Conservation (phyloP, 148 eudicot genomes). For the Spergularia marina region DNA sequence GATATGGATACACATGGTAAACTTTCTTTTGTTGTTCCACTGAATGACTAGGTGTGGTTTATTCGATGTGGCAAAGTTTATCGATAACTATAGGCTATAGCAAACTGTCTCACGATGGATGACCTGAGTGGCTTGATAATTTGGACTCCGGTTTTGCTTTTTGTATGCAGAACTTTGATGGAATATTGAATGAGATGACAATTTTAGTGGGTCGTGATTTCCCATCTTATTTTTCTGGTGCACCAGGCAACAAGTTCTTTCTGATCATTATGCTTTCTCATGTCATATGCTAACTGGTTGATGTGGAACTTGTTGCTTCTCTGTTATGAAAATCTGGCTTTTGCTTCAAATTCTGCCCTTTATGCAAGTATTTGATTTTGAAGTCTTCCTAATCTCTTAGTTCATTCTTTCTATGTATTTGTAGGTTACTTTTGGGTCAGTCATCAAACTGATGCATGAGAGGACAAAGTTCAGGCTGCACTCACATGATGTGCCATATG, state of each 20-base stretch:
- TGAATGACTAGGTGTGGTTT: no score
- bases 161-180: no score
- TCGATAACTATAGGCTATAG: no score
- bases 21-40: no score
- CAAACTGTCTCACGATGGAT: no score
- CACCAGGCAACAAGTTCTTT: neutral
- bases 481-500: conserved; percentile 94
- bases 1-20: no score
- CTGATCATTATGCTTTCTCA: no score
- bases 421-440: conserved; percentile 86
- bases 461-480: conserved; percentile 76
- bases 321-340: neutral
- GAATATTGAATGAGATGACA: no score
- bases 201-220: neutral
- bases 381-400: neutral
- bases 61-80: no score
- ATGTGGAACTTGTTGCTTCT: neutral
- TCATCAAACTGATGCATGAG: conserved; percentile 87
- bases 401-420: conserved; percentile 10
- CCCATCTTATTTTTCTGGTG: neutral
- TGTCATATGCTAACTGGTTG: neutral
- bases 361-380: neutral
- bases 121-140: no score
- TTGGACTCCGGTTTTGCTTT: no score
- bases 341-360: neutral